Base-by-base conservation (phyloP, 1,284 basidiomycete species). In the Tylopilus sp. region DNA sequence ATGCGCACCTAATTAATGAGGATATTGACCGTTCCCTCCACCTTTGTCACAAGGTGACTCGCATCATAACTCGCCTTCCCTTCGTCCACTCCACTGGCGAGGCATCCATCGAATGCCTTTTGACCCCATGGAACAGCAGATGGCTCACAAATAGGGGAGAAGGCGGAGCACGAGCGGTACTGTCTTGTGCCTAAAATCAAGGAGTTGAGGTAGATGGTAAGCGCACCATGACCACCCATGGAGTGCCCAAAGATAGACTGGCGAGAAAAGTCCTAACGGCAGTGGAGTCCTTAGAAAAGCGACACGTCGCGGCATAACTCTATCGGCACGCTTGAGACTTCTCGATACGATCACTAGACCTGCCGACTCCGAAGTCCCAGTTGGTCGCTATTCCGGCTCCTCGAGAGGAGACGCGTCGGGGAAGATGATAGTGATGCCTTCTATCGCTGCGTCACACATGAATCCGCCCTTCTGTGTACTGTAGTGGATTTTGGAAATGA, bases 341-440 rank as follows among this genome's bases (percentile, higher is more conserved):
- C 34, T 33, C 8, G 26, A 35, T 16, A 9, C 23, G 39, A 31
- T 41, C 16, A 34, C 21, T 18, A 28, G 28, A 63, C 65, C 54
- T 46, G 72, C 82, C 85, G 21, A 86, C 88, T n/a, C 92, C 92
- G 66, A 95, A 91, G 64, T 97, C 90, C 92, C 91, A 97, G 65
- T 86, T 84, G 53, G 81, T 79, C 41, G 91, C 83, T 71, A 94
- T 78, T n/a, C 84, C 86, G 2, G 96, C 95, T 1, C 93, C 94
- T 28, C 96, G 81, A 2, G 97, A 2, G 97, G 97, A 34, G 89
- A 92, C 0, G 97, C 99, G 66, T 99, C 97, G 0, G 97, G 93
- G 68, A 97, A 97, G 35, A 99, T 82, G 41, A 99, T 73, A 0
- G 96, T 95, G 50, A 99, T 86, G 4, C 87, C 86, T 60, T 94